These are phyloP conservation scores for Microbotryum scabiosae DNA, from an alignment of 1,284 basidiomycete genomes.

Conservation along the genomic window DNA sequence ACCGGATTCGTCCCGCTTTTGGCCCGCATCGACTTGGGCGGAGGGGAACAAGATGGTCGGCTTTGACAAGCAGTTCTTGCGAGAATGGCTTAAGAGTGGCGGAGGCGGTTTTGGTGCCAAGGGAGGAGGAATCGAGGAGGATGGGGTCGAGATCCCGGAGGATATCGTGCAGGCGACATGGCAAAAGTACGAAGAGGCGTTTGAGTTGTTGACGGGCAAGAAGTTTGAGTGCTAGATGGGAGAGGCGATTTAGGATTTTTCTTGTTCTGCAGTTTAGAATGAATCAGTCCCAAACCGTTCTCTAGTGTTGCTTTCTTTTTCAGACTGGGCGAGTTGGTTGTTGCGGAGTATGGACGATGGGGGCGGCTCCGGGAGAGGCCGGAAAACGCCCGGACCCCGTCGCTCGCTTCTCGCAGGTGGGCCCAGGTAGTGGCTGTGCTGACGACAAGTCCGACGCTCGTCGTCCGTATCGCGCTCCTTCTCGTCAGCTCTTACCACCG, in stretches of 20 bases:
- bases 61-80: conserved; percentile 94
- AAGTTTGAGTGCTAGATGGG: conserved; percentile 17
- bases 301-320: not conserved
- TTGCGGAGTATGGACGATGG: not conserved
- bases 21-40: conserved; percentile 68
- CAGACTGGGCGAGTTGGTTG: not conserved
- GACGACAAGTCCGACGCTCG: not conserved
- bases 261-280: not conserved
- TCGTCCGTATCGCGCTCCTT: not conserved
- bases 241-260: not conserved
- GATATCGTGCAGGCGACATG: conserved; percentile 69
- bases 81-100: conserved; percentile 69
- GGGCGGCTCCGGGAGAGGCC: too few species aligned
- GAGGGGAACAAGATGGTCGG: conserved; percentile 72
- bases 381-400: not conserved
- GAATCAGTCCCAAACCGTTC: not conserved
- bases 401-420: not conserved
- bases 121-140: conserved; percentile 64
- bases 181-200: conserved; percentile 68
- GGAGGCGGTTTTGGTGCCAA: conserved; percentile 58
- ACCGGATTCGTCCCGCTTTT: conserved; percentile 95
- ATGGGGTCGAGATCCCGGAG: conserved; percentile 53
- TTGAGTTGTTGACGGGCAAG: conserved; percentile 54
- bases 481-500: not conserved
- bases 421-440: not conserved